These are phyloP conservation scores for Linum usitatissimum DNA, from an alignment of 345 rosid species.

Conservation along the genomic window DNA sequence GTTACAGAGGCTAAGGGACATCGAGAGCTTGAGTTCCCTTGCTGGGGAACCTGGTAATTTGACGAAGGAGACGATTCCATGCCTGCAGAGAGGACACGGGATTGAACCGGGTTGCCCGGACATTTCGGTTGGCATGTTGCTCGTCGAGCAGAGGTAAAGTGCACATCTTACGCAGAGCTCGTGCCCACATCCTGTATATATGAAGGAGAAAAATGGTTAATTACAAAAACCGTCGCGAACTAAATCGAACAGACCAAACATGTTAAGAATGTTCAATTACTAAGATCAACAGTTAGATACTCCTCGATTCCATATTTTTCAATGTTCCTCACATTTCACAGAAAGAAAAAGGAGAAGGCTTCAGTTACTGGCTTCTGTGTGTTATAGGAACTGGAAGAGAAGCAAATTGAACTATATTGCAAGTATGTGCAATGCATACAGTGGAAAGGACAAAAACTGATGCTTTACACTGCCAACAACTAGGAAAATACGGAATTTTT, in stretches of 20 bases:
- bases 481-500: background rate
- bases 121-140: slow-evolving; percentile 54
- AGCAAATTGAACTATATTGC: background rate
- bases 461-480: too few species aligned
- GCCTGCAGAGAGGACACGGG: slow-evolving; percentile 96
- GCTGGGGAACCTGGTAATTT: slow-evolving; percentile 57
- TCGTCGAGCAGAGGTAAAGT: slow-evolving; percentile 81
- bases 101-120: slow-evolving; percentile 71
- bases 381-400: background rate
- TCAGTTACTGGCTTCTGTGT: background rate
- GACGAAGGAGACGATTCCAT: slow-evolving; percentile 59
- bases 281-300: background rate
- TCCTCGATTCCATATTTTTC: background rate
- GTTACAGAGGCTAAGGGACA: slow-evolving; percentile 76
- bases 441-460: background rate
- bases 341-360: background rate
- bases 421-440: background rate
- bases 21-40: slow-evolving; percentile 50
- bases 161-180: slow-evolving; percentile 93
- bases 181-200: slow-evolving; percentile 73
- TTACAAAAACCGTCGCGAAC: too few species aligned
- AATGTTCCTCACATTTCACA: background rate
- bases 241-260: too few species aligned
- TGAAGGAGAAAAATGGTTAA: background rate
- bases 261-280: background rate